Evolutionary conservation across 805 yeast genomes (phyloP).

Genomic region (Candida lessepsii): DNA sequence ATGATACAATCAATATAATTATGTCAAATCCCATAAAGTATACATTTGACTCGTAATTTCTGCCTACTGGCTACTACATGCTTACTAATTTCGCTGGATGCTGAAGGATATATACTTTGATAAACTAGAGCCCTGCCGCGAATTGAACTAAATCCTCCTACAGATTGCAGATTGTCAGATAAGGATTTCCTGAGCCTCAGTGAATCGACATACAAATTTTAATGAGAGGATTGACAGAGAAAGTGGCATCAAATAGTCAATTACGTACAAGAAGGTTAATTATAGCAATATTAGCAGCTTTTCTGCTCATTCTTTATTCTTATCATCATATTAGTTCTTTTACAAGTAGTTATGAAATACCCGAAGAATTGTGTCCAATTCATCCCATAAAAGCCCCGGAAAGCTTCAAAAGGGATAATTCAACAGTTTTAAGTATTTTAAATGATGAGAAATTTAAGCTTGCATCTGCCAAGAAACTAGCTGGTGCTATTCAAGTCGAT

Average conservation of each 20-base stretch:
- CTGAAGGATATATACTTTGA: no score
- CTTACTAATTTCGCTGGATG: no score
- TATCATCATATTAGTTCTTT: neutral
- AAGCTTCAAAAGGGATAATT: constrained; percentile 30
- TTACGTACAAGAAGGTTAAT: neutral
- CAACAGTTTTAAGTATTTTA: constrained; percentile 29
- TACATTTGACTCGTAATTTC: no score
- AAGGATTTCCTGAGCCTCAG: no score
- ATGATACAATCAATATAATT: no score
- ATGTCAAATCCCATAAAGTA: no score
- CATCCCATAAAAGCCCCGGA: constrained; percentile 22
- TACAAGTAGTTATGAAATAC: neutral
- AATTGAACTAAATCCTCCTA: no score
- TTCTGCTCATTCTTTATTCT: neutral
- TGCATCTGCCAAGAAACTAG: constrained; percentile 42
- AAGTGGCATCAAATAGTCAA: neutral
- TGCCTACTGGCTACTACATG: no score
- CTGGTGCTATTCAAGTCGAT: constrained; percentile 62
- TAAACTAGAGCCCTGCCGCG: no score
- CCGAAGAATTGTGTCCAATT: constrained; percentile 22
- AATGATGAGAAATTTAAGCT: constrained; percentile 25
- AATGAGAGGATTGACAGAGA: constrained; percentile 1
- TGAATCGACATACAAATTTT: no score
- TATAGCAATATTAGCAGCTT: neutral
- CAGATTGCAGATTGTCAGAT: no score